These are phyloP conservation scores for Rhodofomes roseus DNA, from an alignment of 1,284 basidiomycete genomes.

Conservation along the genomic window DNA sequence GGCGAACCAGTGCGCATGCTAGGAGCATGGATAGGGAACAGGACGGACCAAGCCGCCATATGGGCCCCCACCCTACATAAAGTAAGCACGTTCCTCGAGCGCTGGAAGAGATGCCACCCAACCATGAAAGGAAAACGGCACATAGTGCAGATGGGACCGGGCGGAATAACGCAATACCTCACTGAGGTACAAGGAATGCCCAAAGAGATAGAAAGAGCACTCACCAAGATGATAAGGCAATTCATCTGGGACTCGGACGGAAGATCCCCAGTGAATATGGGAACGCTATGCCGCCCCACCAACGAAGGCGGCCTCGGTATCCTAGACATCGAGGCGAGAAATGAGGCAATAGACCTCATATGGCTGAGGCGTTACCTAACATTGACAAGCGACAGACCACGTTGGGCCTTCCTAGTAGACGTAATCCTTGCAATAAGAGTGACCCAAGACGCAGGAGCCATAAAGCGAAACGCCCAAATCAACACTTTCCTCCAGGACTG, in stretches of 20 bases:
- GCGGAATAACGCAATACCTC: no score
- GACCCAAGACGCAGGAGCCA: not conserved
- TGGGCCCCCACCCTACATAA: conserved; percentile 22
- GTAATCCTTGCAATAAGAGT: not conserved
- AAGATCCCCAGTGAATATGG: not conserved
- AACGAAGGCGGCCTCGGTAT: not conserved
- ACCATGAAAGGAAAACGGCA: no score
- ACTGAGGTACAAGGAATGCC: conserved; percentile 27
- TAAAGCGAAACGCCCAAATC: not conserved
- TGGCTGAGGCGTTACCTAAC: not conserved
- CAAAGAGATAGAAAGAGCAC: not conserved
- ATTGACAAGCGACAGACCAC: not conserved
- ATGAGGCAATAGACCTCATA: not conserved
- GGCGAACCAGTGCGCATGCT: conserved; percentile 22
- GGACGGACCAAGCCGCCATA: not conserved
- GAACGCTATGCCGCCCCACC: not conserved
- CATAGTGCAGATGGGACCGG: no score
- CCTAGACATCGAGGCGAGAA: not conserved
- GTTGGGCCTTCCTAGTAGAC: not conserved
- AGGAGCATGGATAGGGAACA: conserved; percentile 14
- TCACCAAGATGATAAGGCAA: not conserved
- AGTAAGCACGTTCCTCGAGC: conserved; percentile 6
- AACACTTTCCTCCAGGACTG: not conserved
- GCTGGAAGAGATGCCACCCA: no score
- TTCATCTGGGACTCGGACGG: not conserved